Conservation (phyloP, 2,329 filamentous ascomycete genomes). For the Pezicula carpinea region DNA sequence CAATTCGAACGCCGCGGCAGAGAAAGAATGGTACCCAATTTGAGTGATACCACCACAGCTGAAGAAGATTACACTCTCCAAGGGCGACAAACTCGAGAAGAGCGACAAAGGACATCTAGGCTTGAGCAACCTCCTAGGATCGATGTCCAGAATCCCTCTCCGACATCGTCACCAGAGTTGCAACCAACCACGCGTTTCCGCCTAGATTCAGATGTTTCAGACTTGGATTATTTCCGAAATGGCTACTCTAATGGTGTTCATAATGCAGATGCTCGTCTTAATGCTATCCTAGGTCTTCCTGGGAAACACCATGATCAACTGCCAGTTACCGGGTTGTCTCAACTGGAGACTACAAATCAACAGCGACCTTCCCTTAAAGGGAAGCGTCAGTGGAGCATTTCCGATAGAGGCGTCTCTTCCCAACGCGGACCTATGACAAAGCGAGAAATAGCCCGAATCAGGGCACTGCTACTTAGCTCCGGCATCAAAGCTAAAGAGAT, state of each 20-base stretch:
- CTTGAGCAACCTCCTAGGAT: conserved; percentile 44
- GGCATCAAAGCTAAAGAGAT: conserved; percentile 91
- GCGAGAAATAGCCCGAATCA: conserved; percentile 76
- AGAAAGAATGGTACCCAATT: conserved; percentile 16
- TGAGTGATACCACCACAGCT: not conserved
- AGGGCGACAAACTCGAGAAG: conserved; percentile 32
- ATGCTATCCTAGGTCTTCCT: conserved; percentile 28
- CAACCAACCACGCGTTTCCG: conserved; percentile 4
- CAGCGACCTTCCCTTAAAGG: conserved; percentile 17
- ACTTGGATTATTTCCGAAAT: conserved; percentile 18
- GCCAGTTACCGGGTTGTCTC: conserved; percentile 41
- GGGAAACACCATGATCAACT: conserved; percentile 30
- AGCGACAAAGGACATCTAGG: conserved; percentile 34
- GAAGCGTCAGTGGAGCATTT: conserved; percentile 47
- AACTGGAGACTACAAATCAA: conserved; percentile 28
- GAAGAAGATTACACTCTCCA: conserved; percentile 34
- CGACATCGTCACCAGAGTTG: conserved; percentile 22
- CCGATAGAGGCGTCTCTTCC: conserved; percentile 35
- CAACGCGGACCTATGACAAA: conserved; percentile 47
- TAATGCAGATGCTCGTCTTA: conserved; percentile 27
- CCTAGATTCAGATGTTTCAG: conserved; percentile 23
- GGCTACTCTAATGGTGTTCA: conserved; percentile 18
- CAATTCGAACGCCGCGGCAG: conserved; percentile 35
- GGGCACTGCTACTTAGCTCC: conserved; percentile 71
- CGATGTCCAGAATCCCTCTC: conserved; percentile 36